phyloP scores from a whole-genome alignment of 768 basidiomycete genomes.

The Pisolithus marmoratus region DNA sequence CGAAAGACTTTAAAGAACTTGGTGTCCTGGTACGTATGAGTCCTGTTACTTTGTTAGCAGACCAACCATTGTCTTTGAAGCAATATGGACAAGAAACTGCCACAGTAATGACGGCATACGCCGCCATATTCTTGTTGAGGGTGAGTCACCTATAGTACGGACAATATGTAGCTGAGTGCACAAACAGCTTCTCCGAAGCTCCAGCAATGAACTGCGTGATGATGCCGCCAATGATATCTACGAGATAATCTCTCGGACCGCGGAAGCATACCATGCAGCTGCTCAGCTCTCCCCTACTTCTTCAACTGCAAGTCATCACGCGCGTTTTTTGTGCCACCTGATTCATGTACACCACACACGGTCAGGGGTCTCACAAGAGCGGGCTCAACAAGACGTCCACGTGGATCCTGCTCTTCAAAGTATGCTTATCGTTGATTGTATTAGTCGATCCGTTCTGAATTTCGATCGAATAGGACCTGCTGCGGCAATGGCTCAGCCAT shows the following conservation, averaged over 20 bases:
- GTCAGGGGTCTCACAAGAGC: conserved; percentile 34
- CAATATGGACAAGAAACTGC: conserved; percentile 83
- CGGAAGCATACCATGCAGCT: conserved; percentile 74
- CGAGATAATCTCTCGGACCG: conserved; percentile 57
- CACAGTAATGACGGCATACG: conserved; percentile 82
- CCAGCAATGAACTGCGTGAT: conserved; percentile 57
- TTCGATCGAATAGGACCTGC: conserved; percentile 16
- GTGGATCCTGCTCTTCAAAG: conserved; percentile 56
- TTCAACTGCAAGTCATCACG: conserved; percentile 68
- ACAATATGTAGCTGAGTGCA: conserved; percentile 1
- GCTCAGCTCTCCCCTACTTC: conserved; percentile 55
- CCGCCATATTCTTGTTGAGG: conserved; percentile 74
- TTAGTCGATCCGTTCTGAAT: conserved; percentile 5
- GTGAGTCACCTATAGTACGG: conserved; percentile 32
- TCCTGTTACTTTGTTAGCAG: conserved; percentile 28
- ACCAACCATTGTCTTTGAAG: conserved; percentile 31
- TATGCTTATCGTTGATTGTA: conserved; percentile 19
- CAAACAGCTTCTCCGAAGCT: conserved; percentile 60
- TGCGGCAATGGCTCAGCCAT: conserved; percentile 15
- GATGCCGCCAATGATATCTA: conserved; percentile 63
- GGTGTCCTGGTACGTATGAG: conserved; percentile 57
- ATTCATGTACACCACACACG: conserved; percentile 56
- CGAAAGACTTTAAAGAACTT: conserved; percentile 66
- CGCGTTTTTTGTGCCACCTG: conserved; percentile 71
- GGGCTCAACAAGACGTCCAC: conserved; percentile 34